A percentile compares a stretch with the other conserved stretches of the same genome.
These are phyloP conservation scores for Vanrija humicola DNA, from an alignment of 1,284 basidiomycete genomes.

Conservation along the genomic window DNA sequence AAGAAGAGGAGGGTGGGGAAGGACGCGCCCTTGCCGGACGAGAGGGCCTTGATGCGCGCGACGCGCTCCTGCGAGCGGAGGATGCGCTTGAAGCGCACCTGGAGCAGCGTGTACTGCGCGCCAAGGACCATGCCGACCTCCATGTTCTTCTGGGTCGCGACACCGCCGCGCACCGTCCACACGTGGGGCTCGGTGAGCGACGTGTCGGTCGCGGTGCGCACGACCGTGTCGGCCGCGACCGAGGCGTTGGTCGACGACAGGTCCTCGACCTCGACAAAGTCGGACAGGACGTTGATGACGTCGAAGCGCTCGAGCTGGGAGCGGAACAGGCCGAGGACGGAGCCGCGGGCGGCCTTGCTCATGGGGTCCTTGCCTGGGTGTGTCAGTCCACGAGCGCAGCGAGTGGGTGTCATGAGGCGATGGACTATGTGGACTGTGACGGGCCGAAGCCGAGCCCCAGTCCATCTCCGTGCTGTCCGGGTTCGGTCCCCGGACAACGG, in stretches of 20 bases:
- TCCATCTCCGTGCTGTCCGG: too few species aligned
- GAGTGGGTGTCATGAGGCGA: neutral
- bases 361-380: constrained; percentile 2
- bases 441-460: too few species aligned
- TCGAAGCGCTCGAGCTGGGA: neutral
- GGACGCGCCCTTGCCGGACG: too few species aligned
- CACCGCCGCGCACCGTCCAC: too few species aligned
- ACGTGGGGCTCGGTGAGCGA: too few species aligned
- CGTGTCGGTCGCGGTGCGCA: too few species aligned
- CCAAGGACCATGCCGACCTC: constrained; percentile 50
- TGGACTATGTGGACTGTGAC: too few species aligned
- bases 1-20: too few species aligned
- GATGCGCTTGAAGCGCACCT: constrained; percentile 67
- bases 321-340: constrained; percentile 1
- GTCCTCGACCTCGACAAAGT: neutral
- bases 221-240: neutral
- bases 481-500: too few species aligned
- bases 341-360: neutral
- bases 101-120: constrained; percentile 76
- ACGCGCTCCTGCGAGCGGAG: too few species aligned
- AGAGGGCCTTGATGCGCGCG: too few species aligned
- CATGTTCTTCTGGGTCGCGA: too few species aligned
- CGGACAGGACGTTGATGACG: neutral
- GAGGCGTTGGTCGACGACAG: neutral
- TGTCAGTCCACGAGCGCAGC: neutral